Base-by-base conservation (phyloP, 2,329 filamentous ascomycete species). In the Scytalidium sp. region DNA sequence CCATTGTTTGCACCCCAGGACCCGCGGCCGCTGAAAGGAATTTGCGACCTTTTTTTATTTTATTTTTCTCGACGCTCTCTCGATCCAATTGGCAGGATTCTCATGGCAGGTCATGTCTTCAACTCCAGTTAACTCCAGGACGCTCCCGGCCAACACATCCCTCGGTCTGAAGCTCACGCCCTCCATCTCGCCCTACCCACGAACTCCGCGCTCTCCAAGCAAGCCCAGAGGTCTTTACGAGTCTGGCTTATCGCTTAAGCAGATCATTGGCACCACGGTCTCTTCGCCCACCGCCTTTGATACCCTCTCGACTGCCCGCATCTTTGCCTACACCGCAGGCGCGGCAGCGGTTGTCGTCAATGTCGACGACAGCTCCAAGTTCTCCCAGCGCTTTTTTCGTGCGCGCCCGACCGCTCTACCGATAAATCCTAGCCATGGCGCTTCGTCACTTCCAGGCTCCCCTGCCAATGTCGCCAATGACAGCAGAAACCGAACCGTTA, bases 221-320 rank as follows among this genome's bases (percentile, higher is more conserved):
- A 64, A 61, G 32, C 65, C 75, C 52, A 79, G 80, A 44, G 51
- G 66, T 42, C 58, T 67, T 11, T 71, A 74, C 52, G 80, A 84
- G 51, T 75, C 80, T 19, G 79, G 79, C 39, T 76, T 97, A 41
- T 86, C 86, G 36, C 75, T 97, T 54, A 86, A 85, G 67, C 84
- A 90, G 55, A 90, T 97, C 50, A 88, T 97, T 62, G 94, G 94
- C 43, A 96, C 92, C 20, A 97, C 93, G 7, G 93, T 90, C 56
- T 82, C 77, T 58, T 88, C 88, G 3, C 86, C 90, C 39, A 92
- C 88, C 64, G 90, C 89, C 55, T 96, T 99, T 68, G 91, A 95
- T 65, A 85, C 82, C 56, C 83, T 93, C 52, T 75, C 86, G 39
- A 81, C 85, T 11, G 85, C 80, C 47, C 74, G 73, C 50, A 77